Evolutionary conservation across 768 basidiomycete species (phyloP), one percentile per base, ranked within the genome.

Genomic region (Lactifluus hygrophoroides): DNA sequence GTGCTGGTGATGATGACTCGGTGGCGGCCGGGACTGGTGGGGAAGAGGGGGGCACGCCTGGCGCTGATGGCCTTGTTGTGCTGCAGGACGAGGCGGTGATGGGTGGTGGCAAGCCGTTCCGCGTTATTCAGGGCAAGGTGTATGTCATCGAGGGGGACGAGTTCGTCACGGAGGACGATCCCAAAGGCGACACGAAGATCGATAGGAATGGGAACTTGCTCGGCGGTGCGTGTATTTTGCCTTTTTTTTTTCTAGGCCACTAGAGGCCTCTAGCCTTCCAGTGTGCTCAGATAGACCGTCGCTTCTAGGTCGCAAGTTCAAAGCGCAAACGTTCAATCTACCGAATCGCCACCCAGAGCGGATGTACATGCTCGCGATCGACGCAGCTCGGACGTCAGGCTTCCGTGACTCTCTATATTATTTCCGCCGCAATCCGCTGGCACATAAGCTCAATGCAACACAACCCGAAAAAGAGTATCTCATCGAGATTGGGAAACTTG

Each of bases 401-500:
- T 97, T 93, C 73, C 83, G 93, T 48, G 96, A 98, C 71, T 97
- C 96, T 9, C 75, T 98, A n/a, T 96, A 97, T 72, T 97, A 97
- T 72, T 94, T 97, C 73, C 87, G 96, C 3, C 82, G 93, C 6
- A 96, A 95, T 63, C 83, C 84, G 0, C 83, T 92, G 28, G 88
- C 95, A 16, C 78, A 94, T 76, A 98, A 98, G 71, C 80, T 96
- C 59, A 87, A 86, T 62, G 91, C 92, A 32, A 89, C 86, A 0
- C 88, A 92, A 57, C 78, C 81, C 17, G 96, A 98, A 73, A 96
- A 97, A 69, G 92, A 97, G 64, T 83, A 85, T 60, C 84, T 98
- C 65, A 96, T 99, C 66, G 80, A 84, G 42, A 82, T 82, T 49
- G 93, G 93, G 2, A 88, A 92, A 68, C 82, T 99, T 0, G 89